Conservation (phyloP, 768 basidiomycete genomes). For the Pleurotus eryngii region DNA sequence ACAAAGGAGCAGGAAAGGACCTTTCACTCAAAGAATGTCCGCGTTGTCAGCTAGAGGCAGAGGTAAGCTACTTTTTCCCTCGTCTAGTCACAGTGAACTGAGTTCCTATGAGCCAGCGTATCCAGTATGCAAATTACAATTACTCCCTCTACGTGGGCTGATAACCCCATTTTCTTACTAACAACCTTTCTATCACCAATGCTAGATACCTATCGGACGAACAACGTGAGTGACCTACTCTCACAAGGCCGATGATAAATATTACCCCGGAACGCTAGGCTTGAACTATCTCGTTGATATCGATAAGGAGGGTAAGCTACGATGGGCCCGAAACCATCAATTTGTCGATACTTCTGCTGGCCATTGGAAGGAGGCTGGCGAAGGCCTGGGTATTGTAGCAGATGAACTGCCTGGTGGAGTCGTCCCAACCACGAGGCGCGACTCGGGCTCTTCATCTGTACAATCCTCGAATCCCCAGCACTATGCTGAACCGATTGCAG, state of each 20-base stretch:
- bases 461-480: slow-evolving; percentile 34
- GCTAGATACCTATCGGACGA: slow-evolving; percentile 54
- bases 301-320: slow-evolving; percentile 47
- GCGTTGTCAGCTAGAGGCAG: slow-evolving; percentile 55
- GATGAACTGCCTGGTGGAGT: slow-evolving; percentile 20
- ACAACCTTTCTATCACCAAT: neutral
- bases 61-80: slow-evolving; percentile 29
- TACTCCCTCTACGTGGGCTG: neutral
- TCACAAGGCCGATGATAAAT: neutral
- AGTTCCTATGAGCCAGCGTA: slow-evolving; percentile 29
- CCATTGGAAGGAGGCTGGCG: slow-evolving; percentile 59
- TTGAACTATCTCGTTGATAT: slow-evolving; percentile 64
- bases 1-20: slow-evolving; percentile 54
- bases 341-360: slow-evolving; percentile 60
- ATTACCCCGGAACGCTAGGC: slow-evolving; percentile 26
- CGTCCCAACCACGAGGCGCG: slow-evolving; percentile 14
- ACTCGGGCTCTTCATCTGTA: slow-evolving; percentile 12
- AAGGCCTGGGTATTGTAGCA: slow-evolving; percentile 52
- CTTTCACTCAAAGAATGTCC: slow-evolving; percentile 57
- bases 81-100: neutral
- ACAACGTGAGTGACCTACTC: slow-evolving; percentile 37
- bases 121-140: slow-evolving; percentile 30
- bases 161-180: neutral
- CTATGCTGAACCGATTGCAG: slow-evolving; percentile 31
- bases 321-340: slow-evolving; percentile 56